Evolutionary conservation across 768 basidiomycete species (phyloP).

Genomic region (Arthromyces matolae): DNA sequence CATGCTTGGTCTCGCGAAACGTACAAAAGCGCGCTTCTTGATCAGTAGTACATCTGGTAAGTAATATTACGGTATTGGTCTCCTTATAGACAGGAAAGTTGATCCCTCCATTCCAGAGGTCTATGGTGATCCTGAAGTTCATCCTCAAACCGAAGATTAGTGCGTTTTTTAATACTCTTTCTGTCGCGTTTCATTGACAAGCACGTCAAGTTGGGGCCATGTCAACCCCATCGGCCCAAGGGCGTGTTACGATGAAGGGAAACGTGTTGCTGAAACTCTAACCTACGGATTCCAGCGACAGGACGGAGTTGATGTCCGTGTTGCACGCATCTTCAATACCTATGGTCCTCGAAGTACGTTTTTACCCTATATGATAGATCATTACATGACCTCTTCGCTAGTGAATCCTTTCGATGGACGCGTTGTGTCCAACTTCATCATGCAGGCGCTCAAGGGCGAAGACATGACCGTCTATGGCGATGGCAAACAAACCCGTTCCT

Average conservation of each 20-base stretch:
- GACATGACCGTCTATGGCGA: slow-evolving; percentile 98
- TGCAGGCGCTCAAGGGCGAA: slow-evolving; percentile 93
- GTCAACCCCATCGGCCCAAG: slow-evolving; percentile 98
- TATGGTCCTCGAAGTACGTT: slow-evolving; percentile 79
- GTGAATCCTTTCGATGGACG: slow-evolving; percentile 98
- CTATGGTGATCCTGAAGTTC: slow-evolving; percentile 97
- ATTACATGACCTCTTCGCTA: slow-evolving; percentile 27
- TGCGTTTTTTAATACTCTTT: slow-evolving; percentile 35
- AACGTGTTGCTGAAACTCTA: slow-evolving; percentile 96
- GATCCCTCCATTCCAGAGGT: slow-evolving; percentile 57
- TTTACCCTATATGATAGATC: slow-evolving; percentile 6
- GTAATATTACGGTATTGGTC: slow-evolving; percentile 19
- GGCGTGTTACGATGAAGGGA: slow-evolving; percentile 99
- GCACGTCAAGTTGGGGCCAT: slow-evolving; percentile 77
- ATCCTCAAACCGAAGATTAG: slow-evolving; percentile 96
- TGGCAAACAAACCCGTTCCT: slow-evolving; percentile 89
- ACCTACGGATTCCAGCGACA: slow-evolving; percentile 96
- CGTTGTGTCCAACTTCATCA: slow-evolving; percentile 98
- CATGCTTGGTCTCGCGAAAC: slow-evolving; percentile 97
- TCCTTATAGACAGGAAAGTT: slow-evolving; percentile 9
- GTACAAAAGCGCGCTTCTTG: slow-evolving; percentile 94
- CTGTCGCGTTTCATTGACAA: slow-evolving; percentile 12
- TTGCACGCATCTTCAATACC: slow-evolving; percentile 98
- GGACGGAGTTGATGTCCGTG: slow-evolving; percentile 92
- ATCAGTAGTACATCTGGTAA: slow-evolving; percentile 92